Conservation (phyloP, 768 basidiomycete genomes). For the Tylopilus plumbeoviolaceoides region DNA sequence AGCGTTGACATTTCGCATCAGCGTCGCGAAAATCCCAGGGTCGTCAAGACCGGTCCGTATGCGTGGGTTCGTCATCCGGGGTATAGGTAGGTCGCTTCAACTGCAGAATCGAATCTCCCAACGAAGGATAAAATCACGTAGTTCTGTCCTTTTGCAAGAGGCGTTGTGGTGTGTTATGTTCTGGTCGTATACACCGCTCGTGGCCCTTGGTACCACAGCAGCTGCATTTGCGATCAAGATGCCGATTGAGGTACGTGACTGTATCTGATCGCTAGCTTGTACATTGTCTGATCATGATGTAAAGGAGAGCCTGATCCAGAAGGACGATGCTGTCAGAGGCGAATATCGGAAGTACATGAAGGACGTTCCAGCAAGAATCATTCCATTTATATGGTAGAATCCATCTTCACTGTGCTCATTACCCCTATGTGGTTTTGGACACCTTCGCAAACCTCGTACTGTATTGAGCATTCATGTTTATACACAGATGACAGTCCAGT, state of each 20-base stretch:
- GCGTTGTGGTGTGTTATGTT: conserved; percentile 21
- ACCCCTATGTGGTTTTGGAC: neutral
- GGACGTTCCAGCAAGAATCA: conserved; percentile 23
- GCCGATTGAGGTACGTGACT: conserved; percentile 27
- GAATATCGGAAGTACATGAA: conserved; percentile 29
- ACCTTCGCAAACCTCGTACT: neutral
- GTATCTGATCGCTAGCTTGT: neutral
- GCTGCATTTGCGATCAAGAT: conserved; percentile 27
- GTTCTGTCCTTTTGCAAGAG: conserved; percentile 17
- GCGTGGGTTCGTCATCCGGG: conserved; percentile 32
- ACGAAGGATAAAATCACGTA: neutral
- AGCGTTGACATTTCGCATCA: conserved; percentile 4
- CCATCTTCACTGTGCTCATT: neutral
- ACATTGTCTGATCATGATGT: neutral
- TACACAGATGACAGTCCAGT: too few species aligned
- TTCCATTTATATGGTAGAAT: conserved; percentile 25
- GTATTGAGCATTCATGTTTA: neutral
- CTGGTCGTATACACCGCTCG: conserved; percentile 31
- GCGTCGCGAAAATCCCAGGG: conserved; percentile 27
- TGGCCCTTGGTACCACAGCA: conserved; percentile 14
- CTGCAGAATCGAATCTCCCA: neutral
- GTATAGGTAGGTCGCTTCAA: conserved; percentile 21
- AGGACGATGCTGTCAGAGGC: conserved; percentile 14
- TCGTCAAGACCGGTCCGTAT: conserved; percentile 33
- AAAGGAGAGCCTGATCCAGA: conserved; percentile 26